Conservation (phyloP, 208 protist genomes). For the Entamoeba invadens region DNA sequence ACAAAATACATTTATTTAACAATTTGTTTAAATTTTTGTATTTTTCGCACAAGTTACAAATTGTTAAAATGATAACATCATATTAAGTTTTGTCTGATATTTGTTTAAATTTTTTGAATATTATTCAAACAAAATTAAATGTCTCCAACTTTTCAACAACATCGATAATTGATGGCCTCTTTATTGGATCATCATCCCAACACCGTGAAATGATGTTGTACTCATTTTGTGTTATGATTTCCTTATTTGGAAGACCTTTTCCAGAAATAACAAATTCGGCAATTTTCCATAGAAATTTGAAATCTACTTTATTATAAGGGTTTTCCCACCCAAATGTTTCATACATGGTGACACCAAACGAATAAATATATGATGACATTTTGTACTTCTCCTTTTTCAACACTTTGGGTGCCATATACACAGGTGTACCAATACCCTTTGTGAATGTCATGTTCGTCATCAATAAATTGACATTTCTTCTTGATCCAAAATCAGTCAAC, state of each 20-base stretch:
- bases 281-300: neutral
- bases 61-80: no score
- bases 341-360: conserved; percentile 40
- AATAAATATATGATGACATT: conserved; percentile 40
- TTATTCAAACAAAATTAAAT: no score
- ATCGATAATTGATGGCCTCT: conserved; percentile 12
- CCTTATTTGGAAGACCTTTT: neutral
- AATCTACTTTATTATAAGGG: conserved; percentile 11
- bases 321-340: conserved; percentile 35
- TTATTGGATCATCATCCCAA: conserved; percentile 4
- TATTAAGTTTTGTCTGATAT: no score
- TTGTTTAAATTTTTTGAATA: no score
- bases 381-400: conserved; percentile 28
- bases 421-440: conserved; percentile 2
- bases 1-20: no score
- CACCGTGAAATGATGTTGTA: conserved; percentile 1
- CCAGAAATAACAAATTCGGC: neutral
- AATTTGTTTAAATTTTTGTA: no score
- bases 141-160: no score
- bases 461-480: neutral
- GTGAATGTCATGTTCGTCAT: neutral
- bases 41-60: no score
- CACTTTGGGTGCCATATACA: conserved; percentile 40
- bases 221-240: neutral
- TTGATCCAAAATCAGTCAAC: conserved; percentile 11